Evolutionary conservation across 768 basidiomycete genomes (phyloP), one percentile per base, ranked within the genome.

Genomic region (Psilocybe azurescens): DNA sequence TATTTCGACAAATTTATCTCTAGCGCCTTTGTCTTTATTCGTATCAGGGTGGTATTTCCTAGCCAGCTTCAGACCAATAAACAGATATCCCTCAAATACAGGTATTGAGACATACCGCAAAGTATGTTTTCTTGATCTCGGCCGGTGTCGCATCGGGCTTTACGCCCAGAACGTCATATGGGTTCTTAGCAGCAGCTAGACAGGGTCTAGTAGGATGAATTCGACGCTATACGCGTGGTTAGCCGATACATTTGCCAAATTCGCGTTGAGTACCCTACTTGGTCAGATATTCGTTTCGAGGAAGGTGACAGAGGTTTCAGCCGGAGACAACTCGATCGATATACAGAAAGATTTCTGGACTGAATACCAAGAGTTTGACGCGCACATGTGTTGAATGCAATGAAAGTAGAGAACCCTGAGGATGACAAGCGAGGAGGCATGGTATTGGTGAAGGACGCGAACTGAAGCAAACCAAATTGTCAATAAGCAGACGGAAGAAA

Each of bases 21-120:
- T 89, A 0, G 97, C 94, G 51, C 81, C 83, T 70, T 94, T 91
- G 77, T 97, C 94, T 46, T 94, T 91, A 77, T 95, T 99, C 11
- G 95, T 95, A 72, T 99, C 97, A 0, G 97, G 97, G 75, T 99
- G 97, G 71, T 91, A 97, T 81, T 99, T 97, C 63, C 97, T 92
- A 16, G 97, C 97, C 65, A 99, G 90, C 97, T 97, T 71, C 36
- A 65, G 38, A 58, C 13, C 5, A 62, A 59, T 56, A 68, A 68
- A 63, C 58, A 59, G 66, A 33, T 54, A 52, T 61, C 32, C n/a
- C 44, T 30, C 32, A 41, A 30, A 56, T 41, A 60, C 30, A 29
- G 6, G 41, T 58, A 30, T 52, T 29, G 56, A 59, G 63, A 69
- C 93, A 70, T 74, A 97, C 97, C 72, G 92, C 83, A 76, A 98